Evolutionary conservation across 257 asterid genomes (phyloP), one percentile per base, ranked within the genome.

Genomic region (Solanum tarapatanum): DNA sequence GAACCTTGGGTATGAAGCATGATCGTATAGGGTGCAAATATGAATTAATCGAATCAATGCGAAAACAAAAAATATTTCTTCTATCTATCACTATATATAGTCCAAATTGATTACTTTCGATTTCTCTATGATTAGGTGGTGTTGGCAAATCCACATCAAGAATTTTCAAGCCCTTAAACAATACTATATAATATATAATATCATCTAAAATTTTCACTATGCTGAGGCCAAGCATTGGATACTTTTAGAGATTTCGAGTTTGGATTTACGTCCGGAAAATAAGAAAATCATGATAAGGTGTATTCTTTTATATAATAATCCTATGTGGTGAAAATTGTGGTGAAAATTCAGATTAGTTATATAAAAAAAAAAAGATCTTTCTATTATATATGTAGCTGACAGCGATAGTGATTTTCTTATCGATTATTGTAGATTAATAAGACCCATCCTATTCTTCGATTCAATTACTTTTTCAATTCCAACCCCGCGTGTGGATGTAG

Each of bases 241-340:
- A 73, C 12, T 19, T 17, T 55, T 55, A 19, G 64, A 7, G 36
- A 70, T 32, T 70, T 70, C 5, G 4, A 70, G 14, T 32, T 16
- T 30, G 8, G 2, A 16, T 14, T 70, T 1, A 7, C 2, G 2
- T 70, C 1, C 5, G 0, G 7, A 32, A 12, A 70, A 3, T 0
- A 16, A 70, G 5, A 6, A 70, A 16, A 70, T 70, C 5, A 3
- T 14, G 39, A 8, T 28, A 26, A 66, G 33, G 23, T 2, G 4
- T 69, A 12, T 11, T 5, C 6, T 28, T 69, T 69, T 30, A 28
- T 70, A 7, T 70, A 30, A 70, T 70, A 19, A 3, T 14, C 3
- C 1, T 13, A 30, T 2, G 32, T 21, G 23, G 11, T 70, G 3
- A 2, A 70, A 28, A 32, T 70, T 2, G 32, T 21, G 23, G 11